Evolutionary conservation across 139 green algal species (phyloP).

Genomic region (Trebouxia sp.): DNA sequence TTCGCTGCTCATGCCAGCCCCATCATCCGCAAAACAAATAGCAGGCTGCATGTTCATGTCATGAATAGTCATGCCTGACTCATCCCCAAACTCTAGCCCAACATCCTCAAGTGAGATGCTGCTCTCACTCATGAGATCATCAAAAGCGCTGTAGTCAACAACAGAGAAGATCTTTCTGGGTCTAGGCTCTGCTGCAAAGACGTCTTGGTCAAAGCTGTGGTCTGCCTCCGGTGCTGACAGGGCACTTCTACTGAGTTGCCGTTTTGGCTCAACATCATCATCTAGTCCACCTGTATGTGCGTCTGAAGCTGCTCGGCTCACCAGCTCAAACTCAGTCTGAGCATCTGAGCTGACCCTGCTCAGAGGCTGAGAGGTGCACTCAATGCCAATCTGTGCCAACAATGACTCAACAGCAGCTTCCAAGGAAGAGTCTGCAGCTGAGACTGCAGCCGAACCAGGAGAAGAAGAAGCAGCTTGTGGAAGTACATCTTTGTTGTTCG

Average conservation of each 20-base stretch:
- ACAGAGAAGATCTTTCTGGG: neutral
- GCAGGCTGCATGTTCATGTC: neutral
- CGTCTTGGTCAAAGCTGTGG: neutral
- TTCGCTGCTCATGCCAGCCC: neutral
- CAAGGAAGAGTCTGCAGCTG: neutral
- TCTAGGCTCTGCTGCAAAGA: neutral
- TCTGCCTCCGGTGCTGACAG: neutral
- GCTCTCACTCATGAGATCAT: neutral
- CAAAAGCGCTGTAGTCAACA: neutral
- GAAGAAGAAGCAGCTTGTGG: neutral
- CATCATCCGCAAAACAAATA: neutral
- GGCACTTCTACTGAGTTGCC: neutral
- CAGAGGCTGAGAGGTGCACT: neutral
- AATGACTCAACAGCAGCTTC: constrained; percentile 3
- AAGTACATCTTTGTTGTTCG: neutral
- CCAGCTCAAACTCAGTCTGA: neutral
- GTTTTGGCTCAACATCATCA: neutral
- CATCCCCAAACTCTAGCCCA: neutral
- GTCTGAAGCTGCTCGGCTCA: neutral
- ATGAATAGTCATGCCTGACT: neutral
- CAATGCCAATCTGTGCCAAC: neutral
- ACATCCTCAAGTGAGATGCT: neutral
- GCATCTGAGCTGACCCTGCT: neutral
- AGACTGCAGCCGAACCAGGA: neutral
- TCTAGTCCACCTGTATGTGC: neutral